A percentile compares a stretch with the other conserved stretches of the same genome.
Conservation (phyloP, 2,329 filamentous ascomycete species). For the Cladosporium colombiae region DNA sequence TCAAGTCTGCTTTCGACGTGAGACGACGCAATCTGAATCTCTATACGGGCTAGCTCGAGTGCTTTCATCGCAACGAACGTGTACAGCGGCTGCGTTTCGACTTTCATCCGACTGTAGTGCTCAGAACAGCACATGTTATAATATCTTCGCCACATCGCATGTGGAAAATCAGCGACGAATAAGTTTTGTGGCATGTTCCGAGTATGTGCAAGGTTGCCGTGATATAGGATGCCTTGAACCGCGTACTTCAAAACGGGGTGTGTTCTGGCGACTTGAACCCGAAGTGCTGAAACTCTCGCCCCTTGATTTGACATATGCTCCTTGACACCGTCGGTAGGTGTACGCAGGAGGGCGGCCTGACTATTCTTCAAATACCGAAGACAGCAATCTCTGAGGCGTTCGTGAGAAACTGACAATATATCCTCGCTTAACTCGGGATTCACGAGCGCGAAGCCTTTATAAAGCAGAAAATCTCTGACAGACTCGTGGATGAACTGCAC, state of each 20-base stretch:
- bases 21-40: background rate
- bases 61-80: background rate
- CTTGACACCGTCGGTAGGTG: background rate
- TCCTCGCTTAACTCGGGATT: constrained; percentile 28
- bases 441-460: constrained; percentile 35
- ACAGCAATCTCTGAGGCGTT: constrained; percentile 26
- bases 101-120: background rate
- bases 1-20: background rate
- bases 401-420: constrained; percentile 19
- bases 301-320: background rate
- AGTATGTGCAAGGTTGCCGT: background rate
- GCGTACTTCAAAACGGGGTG: background rate
- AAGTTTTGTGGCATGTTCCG: background rate
- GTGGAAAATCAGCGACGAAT: background rate
- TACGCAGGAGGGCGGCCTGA: background rate
- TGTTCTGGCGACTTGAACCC: background rate
- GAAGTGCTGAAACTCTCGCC: too few species aligned
- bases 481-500: constrained; percentile 60
- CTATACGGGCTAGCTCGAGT: background rate
- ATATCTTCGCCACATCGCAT: background rate
- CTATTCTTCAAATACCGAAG: background rate
- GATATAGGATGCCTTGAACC: background rate
- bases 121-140: background rate
- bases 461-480: constrained; percentile 51
- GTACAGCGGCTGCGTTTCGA: background rate